Base-by-base conservation (phyloP, 371 early-diverging fungal species). In the Haplosporangium sp. region DNA sequence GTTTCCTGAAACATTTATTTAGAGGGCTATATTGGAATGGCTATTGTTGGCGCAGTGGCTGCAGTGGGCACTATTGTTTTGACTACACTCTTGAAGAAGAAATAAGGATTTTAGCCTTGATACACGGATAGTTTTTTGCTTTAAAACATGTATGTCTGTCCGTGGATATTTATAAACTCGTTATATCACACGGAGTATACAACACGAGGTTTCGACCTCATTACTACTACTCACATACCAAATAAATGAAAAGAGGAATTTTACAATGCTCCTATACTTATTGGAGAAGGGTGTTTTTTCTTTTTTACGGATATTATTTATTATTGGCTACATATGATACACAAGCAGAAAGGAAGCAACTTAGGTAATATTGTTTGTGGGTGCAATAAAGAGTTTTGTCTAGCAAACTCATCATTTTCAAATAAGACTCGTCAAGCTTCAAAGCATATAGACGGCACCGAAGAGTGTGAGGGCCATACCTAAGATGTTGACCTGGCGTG, bases 21-120 rank as follows among this genome's bases (percentile, higher is more conserved):
- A 92, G 97, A 96, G 86, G 96, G 97, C 34, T 84, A 95, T 13
- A 88, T 96, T 58, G 97, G 97, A 19, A 86, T 97, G 90, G 95
- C 96, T 19, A 90, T 97, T 69, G 94, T 95, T 11, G 96, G 96
- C 47, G 92, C 92, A 13, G 92, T 89, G 0, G 90, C 92, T 15
- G 94, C 95, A 59, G 86, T 91, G 37, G 89, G 89, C 15, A 87
- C 86, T 44, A 70, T 85, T 61, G 77, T 84, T 37, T 72, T 85
- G 37, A 82, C 85, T 2, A 61, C 78, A 17, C 71, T 84, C 15
- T 39, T 84, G 57, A 82, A 76, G 70, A 75, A 58, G 61, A 74
- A 72, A 61, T 81, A 74, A 65, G 61, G 27, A 35, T 17, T 13
- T 15, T 45, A 45, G 10, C 4, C 15, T 45, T 45, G 15, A 13